Conservation (phyloP, 768 basidiomycete species). For the Polyporus arcularius region DNA sequence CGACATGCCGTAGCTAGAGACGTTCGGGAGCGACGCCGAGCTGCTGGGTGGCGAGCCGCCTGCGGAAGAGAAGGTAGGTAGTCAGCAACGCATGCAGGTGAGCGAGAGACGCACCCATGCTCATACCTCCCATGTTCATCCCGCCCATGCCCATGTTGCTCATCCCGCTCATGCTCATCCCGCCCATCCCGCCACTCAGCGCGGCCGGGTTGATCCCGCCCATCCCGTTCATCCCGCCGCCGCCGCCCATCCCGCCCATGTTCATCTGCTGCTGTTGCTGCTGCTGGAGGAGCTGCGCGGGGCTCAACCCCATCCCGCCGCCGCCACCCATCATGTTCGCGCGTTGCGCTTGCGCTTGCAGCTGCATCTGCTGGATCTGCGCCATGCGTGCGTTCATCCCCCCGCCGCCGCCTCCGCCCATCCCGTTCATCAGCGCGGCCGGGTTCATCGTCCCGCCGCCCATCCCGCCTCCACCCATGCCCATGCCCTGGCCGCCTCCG, state of each 20-base stretch:
- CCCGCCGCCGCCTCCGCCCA: slow-evolving; percentile 15
- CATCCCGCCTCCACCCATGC: slow-evolving; percentile 8
- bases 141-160: background rate
- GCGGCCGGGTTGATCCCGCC: slow-evolving; percentile 25
- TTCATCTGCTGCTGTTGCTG: slow-evolving; percentile 18
- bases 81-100: background rate
- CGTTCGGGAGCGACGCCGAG: slow-evolving; percentile 9
- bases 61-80: background rate
- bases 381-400: slow-evolving; percentile 15
- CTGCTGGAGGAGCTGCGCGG: slow-evolving; percentile 7
- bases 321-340: slow-evolving; percentile 17
- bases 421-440: slow-evolving; percentile 22
- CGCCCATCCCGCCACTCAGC: slow-evolving; percentile 19
- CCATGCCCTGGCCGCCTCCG: slow-evolving; percentile 9
- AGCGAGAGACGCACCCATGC: slow-evolving; percentile 8
- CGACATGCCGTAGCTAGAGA: slow-evolving; percentile 8
- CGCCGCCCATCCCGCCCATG: slow-evolving; percentile 9
- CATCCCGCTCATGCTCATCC: slow-evolving; percentile 24
- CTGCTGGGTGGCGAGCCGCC: slow-evolving; percentile 9
- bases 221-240: slow-evolving; percentile 25
- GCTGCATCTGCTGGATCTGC: slow-evolving; percentile 21
- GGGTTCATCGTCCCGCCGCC: slow-evolving; percentile 24
- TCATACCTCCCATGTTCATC: slow-evolving; percentile 15
- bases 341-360: slow-evolving; percentile 16
- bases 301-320: slow-evolving; percentile 23